Conservation (phyloP, 1,284 basidiomycete species). For the Pulchroboletus neoregius region DNA sequence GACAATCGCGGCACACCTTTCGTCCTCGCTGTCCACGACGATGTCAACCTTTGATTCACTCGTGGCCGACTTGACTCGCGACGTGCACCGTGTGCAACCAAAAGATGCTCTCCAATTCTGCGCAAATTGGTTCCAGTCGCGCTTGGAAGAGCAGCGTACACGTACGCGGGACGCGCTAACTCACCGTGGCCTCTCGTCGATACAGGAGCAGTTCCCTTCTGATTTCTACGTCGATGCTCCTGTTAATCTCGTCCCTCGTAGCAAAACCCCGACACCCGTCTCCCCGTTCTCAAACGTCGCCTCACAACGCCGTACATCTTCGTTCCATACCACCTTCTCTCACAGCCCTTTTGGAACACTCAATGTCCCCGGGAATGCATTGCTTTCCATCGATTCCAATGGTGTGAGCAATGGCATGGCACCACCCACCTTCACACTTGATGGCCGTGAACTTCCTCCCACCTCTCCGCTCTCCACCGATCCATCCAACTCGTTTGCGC, state of each 20-base stretch:
- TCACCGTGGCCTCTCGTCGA: slow-evolving; percentile 45
- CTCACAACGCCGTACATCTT: slow-evolving; percentile 47
- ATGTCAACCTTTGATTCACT: slow-evolving; percentile 75
- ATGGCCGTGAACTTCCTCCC: slow-evolving; percentile 56
- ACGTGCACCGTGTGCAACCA: slow-evolving; percentile 81
- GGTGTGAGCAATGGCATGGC: slow-evolving; percentile 24
- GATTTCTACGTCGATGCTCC: slow-evolving; percentile 60
- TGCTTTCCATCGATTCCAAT: slow-evolving; percentile 49
- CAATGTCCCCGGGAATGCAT: slow-evolving; percentile 72
- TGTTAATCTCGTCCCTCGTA: slow-evolving; percentile 33
- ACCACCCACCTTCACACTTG: slow-evolving; percentile 55
- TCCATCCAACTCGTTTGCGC: slow-evolving; percentile 45
- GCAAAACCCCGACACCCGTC: slow-evolving; percentile 34
- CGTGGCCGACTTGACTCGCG: slow-evolving; percentile 83
- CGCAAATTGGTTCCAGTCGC: slow-evolving; percentile 90
- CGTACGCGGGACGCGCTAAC: slow-evolving; percentile 64
- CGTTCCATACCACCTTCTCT: slow-evolving; percentile 48
- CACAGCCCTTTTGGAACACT: slow-evolving; percentile 71
- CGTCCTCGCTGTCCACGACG: slow-evolving; percentile 17
- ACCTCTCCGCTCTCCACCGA: slow-evolving; percentile 52
- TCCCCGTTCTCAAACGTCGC: slow-evolving; percentile 49
- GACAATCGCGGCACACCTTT: neutral
- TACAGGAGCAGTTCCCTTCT: slow-evolving; percentile 48
- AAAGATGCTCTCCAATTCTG: slow-evolving; percentile 91
- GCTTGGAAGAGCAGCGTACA: slow-evolving; percentile 78